Evolutionary conservation across 306 rosid species (phyloP), one percentile per base, ranked within the genome.

Genomic region (Pyrus betulifolia): DNA sequence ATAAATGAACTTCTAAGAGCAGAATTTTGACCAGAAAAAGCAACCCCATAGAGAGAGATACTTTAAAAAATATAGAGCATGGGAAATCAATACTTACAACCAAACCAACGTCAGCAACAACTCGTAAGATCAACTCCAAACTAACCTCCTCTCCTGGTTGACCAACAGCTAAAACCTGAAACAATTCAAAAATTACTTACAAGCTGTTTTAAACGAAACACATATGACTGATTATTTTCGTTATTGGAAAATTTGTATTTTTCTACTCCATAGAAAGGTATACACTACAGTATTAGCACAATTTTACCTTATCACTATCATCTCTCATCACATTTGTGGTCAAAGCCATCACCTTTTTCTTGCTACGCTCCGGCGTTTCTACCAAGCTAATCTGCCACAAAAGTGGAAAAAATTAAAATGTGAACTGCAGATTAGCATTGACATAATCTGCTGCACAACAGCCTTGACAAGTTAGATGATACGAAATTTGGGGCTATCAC

Each of bases 121-220:
- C 97, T 55, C 97, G 89, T 27, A 96, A 87, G 79, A 91, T 89
- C 90, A 96, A 83, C 91, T 91, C 99, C 91, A 95, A 81, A 83
- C 89, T 95, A 85, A 92, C 83, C 87, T 95, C 99, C 90, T 92
- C 96, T 72, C 98, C 98, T 45, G 96, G 93, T 81, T 89, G 99
- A 68, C 99, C 98, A 22, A 82, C 85, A 76, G 84, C 77, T 72
- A 96, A 88, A 83, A 88, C 91, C 99, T 96, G 89, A 57, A 81
- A 79, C 51, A 55, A 52, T 70, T 55, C 77, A 78, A 11, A 35
- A 68, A 70, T 35, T 14, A 45, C 38, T 78, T 33, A 42, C 58
- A 72, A 85, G 68, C 68, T 54, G 58, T 15, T 81, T 64, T 57
- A 19, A 27, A 27, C 6, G 33, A 74, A 9, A 25, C 52, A 71